A percentile compares a stretch with the other conserved stretches of the same genome.
Evolutionary conservation across 208 protist species (phyloP).

Genomic region (Leishmania turanica): DNA sequence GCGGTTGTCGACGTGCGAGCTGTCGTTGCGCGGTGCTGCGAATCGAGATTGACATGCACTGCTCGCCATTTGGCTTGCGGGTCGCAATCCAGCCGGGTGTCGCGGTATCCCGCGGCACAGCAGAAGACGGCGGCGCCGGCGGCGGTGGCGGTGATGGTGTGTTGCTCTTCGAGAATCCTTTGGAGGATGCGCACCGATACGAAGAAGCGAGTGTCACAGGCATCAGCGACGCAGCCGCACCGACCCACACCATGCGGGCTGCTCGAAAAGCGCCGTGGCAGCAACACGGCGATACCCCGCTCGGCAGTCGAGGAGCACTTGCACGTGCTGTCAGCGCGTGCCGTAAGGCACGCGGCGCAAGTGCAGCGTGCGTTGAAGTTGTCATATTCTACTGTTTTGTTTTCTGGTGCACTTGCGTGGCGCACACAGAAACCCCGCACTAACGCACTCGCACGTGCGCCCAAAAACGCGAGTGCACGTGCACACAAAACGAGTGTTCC

Average conservation of each 20-base stretch:
- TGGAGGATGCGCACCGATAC: constrained; percentile 2
- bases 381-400: background rate
- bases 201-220: background rate
- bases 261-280: background rate
- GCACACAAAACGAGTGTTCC: background rate
- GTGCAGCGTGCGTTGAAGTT: background rate
- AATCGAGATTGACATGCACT: constrained; percentile 74
- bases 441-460: background rate
- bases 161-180: background rate
- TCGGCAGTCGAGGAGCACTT: background rate
- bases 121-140: background rate
- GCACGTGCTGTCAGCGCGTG: background rate
- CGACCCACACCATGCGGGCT: background rate
- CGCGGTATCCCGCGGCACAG: background rate
- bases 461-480: too few relatives aligned
- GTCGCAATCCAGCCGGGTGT: constrained; percentile 19
- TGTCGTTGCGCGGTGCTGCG: constrained; percentile 40
- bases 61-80: constrained; percentile 28
- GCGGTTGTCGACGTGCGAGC: constrained; percentile 14
- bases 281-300: background rate
- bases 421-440: background rate
- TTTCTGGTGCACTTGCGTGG: too few relatives aligned
- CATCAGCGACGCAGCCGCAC: background rate
- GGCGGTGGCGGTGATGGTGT: background rate
- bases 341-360: constrained; percentile 1